phyloP scores from a whole-genome alignment of 2,329 filamentous ascomycete genomes.

The Colletotrichum chrysophilum region DNA sequence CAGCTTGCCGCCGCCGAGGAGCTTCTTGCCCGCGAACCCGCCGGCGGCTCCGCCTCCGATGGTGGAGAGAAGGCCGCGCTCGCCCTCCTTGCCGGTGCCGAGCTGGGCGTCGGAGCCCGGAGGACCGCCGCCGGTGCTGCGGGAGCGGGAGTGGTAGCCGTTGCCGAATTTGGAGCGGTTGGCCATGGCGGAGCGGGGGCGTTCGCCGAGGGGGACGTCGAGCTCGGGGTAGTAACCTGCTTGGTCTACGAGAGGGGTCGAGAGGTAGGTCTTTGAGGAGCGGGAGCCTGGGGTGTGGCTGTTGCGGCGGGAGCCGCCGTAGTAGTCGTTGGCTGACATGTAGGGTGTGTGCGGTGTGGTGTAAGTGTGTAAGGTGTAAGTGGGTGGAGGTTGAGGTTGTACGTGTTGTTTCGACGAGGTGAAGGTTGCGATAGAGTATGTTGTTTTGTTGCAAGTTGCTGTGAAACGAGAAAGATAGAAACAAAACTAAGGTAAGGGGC shows the following conservation, averaged over 20 bases:
- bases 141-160: conserved; percentile 6
- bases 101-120: conserved; percentile 18
- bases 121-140: conserved; percentile 2
- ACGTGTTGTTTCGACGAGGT: background rate
- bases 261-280: background rate
- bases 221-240: conserved; percentile 11
- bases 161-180: conserved; percentile 6
- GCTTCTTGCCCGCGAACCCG: conserved; percentile 58
- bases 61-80: conserved; percentile 60
- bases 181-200: background rate
- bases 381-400: background rate
- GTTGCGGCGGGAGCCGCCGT: conserved; percentile 21
- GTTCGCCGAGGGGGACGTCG: background rate
- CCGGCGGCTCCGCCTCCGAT: conserved; percentile 58
- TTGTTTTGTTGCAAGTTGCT: background rate
- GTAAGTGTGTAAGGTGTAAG: background rate
- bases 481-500: rapidly evolving
- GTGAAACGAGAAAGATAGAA: background rate
- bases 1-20: conserved; percentile 59
- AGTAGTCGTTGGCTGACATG: conserved; percentile 30
- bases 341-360: background rate
- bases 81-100: conserved; percentile 41
- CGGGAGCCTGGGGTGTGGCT: conserved; percentile 5
- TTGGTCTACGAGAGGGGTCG: background rate
- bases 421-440: background rate